A percentile compares a stretch with the other conserved stretches of the same genome.
Evolutionary conservation across 2,329 filamentous ascomycete genomes (phyloP).

Genomic region (Diplodia sapinea): DNA sequence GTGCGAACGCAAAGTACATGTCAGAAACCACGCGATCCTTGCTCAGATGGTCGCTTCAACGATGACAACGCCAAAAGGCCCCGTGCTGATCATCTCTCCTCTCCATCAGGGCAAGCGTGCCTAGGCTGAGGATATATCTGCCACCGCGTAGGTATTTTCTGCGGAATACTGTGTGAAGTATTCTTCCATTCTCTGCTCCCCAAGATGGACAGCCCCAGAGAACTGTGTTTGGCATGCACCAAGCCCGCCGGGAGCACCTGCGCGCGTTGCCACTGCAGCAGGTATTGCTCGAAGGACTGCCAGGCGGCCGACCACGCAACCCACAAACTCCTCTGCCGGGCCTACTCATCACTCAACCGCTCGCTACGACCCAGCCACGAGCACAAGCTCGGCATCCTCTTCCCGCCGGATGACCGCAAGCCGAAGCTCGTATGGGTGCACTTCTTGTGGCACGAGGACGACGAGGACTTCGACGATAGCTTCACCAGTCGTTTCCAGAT

Average conservation of each 20-base stretch:
- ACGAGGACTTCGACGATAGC: neutral
- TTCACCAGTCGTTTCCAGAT: neutral
- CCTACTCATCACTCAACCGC: constrained; percentile 23
- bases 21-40: neutral
- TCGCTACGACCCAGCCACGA: constrained; percentile 14
- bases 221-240: neutral
- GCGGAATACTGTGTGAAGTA: neutral
- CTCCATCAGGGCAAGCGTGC: neutral
- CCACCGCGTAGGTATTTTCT: neutral
- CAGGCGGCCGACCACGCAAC: constrained; percentile 29
- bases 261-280: constrained; percentile 24
- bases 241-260: neutral
- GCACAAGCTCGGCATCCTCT: constrained; percentile 25
- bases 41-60: neutral
- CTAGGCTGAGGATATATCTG: neutral
- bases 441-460: constrained; percentile 6
- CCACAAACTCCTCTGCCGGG: constrained; percentile 31
- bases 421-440: constrained; percentile 30
- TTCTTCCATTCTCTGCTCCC: neutral
- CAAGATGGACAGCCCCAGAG: neutral
- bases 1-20: neutral
- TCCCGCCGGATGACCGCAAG: constrained; percentile 25
- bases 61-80: neutral
- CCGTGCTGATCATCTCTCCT: neutral
- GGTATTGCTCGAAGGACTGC: constrained; percentile 32